Conservation (phyloP, 495 filamentous ascomycete genomes). For the Hyphodiscus hymeniophilus region DNA sequence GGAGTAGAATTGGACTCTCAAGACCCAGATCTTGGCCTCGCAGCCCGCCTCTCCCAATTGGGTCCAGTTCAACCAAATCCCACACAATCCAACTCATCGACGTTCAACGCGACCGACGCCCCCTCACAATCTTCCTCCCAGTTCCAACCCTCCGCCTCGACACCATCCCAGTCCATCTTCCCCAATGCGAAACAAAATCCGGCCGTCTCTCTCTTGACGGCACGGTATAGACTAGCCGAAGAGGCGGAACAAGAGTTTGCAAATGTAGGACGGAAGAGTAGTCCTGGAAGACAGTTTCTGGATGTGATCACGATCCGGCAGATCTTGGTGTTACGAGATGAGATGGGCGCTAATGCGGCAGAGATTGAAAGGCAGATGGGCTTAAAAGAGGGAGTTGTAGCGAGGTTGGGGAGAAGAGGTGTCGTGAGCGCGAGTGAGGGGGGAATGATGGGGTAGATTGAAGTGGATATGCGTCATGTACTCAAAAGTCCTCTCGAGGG, state of each 20-base stretch:
- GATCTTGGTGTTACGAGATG: constrained; percentile 52
- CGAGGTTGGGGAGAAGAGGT: constrained; percentile 42
- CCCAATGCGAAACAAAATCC: constrained; percentile 12
- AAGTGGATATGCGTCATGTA: no score
- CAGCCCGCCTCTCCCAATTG: constrained; percentile 40
- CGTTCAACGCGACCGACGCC: constrained; percentile 1
- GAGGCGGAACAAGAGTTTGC: constrained; percentile 44
- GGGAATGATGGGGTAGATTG: constrained; percentile 48
- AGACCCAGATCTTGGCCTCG: constrained; percentile 52
- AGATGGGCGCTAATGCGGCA: constrained; percentile 34
- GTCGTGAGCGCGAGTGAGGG: constrained; percentile 37
- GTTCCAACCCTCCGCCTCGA: constrained; percentile 5
- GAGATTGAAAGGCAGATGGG: constrained; percentile 55
- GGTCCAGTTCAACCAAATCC: constrained; percentile 57
- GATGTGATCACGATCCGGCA: constrained; percentile 54
- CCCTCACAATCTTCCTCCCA: neutral
- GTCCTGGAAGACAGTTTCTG: constrained; percentile 46
- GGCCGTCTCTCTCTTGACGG: constrained; percentile 14
- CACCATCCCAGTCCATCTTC: constrained; percentile 8
- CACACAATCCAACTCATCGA: constrained; percentile 38
- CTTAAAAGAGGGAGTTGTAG: constrained; percentile 50
- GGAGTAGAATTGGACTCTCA: constrained; percentile 58
- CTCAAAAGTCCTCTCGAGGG: no score
- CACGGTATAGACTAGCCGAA: constrained; percentile 16
- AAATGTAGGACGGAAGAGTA: constrained; percentile 33